Evolutionary conservation across 164 flowering plant species (phyloP), one percentile per base, ranked within the genome.

Genomic region (Buxus sempervirens): DNA sequence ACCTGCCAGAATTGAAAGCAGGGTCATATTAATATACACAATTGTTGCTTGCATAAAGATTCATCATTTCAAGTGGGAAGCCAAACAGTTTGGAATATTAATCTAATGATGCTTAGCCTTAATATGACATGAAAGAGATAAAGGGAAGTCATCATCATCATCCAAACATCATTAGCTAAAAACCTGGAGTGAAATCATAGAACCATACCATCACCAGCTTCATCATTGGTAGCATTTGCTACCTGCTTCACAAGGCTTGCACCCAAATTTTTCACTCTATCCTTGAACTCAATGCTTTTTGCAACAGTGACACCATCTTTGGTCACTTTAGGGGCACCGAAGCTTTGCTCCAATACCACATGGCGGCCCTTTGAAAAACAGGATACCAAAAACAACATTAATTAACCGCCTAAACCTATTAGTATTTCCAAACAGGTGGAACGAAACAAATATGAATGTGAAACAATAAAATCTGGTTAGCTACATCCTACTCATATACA

Each of bases 301-400:
- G 98, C 98, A 64, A 94, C 98, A 68, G 98, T 94, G 18, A 94
- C 98, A 72, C 98, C 98, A 76, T 94, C 98, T 70, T 94, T 94
- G 25, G 98, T 94, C 69, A 94, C 98, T 71, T 94, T 91, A 3
- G 97, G 98, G 53, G 97, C 90, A 42, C 97, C 98, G 79, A 63
- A 94, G 70, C 93, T 88, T 84, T 91, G 98, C 67, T 94, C 97
- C 32, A 94, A 63, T 13, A 94, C 88, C 69, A 94, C 97, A 80
- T 78, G 87, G n/a, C 98, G 92, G 4, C 98, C 98, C 98, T 93
- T 36, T 13, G 53, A 36, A 68, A 15, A 27, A 24, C 62, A n/a
- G 64, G 55, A 54, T 12, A 38, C 21, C 51, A 62, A 66, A 20
- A 14, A 38, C 28, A 45, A 45, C 51, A 45, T 15, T 45, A 18